Conservation (phyloP, 2,329 filamentous ascomycete genomes). For the Alternaria sp. region DNA sequence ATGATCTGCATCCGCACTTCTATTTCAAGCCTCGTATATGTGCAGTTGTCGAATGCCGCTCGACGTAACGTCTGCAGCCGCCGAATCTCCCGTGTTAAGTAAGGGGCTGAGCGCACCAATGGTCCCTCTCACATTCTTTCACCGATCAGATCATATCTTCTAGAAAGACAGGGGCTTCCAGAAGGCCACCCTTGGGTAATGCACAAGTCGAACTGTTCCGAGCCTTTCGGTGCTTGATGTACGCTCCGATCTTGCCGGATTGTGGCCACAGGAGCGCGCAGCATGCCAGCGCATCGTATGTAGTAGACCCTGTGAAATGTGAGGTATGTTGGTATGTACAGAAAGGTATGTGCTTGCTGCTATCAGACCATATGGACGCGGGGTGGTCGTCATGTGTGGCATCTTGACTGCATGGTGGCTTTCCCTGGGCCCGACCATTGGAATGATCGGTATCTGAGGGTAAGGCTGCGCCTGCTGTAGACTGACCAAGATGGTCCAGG, state of each 20-base stretch:
- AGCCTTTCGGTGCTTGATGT: background rate
- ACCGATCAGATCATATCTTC: background rate
- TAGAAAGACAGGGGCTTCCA: background rate
- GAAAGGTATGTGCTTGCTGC: background rate
- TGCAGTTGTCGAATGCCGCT: background rate
- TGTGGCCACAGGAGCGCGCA: background rate
- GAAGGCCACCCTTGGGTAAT: background rate
- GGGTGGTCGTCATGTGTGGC: background rate
- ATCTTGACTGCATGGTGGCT: background rate
- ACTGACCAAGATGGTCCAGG: background rate
- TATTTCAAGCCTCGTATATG: slow-evolving; percentile 1
- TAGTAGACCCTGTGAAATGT: background rate
- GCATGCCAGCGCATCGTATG: background rate
- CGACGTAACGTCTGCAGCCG: background rate
- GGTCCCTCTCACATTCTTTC: background rate
- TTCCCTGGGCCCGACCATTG: background rate
- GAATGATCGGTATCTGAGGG: background rate
- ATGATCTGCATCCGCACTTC: background rate
- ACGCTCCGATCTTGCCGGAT: background rate
- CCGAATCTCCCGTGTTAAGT: background rate
- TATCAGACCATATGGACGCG: background rate
- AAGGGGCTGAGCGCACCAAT: background rate
- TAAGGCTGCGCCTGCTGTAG: background rate
- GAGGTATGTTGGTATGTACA: background rate
- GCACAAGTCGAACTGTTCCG: background rate